Percentiles rank a stretch among this genome's conserved stretches.
phyloP scores from a whole-genome alignment of 495 filamentous ascomycete genomes.

The Bombardia bombarda region DNA sequence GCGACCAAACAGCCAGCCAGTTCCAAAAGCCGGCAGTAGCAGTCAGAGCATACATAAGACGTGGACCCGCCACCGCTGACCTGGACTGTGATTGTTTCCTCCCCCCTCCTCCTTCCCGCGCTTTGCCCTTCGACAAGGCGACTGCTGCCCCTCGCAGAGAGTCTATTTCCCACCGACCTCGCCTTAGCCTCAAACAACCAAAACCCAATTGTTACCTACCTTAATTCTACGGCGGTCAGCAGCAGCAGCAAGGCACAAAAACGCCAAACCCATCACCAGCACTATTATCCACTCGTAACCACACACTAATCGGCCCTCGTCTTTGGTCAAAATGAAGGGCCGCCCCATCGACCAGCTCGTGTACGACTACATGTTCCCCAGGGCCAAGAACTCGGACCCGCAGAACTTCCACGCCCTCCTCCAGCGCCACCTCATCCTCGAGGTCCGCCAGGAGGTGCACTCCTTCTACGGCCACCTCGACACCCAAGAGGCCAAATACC shows the following conservation, averaged over 20 bases:
- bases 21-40: too few species aligned
- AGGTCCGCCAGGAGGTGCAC: constrained; percentile 79
- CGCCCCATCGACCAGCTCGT: constrained; percentile 45
- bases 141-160: neutral
- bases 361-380: constrained; percentile 48
- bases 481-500: constrained; percentile 82
- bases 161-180: neutral
- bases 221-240: neutral
- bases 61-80: too few species aligned
- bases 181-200: neutral
- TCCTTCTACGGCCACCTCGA: constrained; percentile 81
- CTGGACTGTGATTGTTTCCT: too few species aligned
- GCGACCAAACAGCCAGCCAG: too few species aligned
- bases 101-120: too few species aligned
- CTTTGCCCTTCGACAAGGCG: too few species aligned
- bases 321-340: constrained; percentile 41
- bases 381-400: constrained; percentile 40
- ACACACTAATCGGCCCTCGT: neutral
- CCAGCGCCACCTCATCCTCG: constrained; percentile 64
- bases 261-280: neutral
- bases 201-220: neutral
- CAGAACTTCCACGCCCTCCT: constrained; percentile 46
- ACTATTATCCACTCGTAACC: neutral
- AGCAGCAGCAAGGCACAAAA: neutral
- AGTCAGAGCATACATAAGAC: too few species aligned